Conservation (phyloP, 257 asterid species). For the Solanum sitiens region DNA sequence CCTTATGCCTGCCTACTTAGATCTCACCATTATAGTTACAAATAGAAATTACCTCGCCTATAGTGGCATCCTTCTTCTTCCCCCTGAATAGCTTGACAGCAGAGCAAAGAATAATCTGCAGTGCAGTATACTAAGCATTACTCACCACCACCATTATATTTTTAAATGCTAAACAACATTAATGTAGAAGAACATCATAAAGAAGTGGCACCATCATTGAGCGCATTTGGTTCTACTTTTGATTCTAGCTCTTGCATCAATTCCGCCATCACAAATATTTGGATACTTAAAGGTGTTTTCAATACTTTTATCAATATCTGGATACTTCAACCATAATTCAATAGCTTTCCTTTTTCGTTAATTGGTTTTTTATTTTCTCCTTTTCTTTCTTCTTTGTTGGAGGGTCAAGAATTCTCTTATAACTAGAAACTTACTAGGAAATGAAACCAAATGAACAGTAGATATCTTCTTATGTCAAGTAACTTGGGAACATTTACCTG, state of each 20-base stretch:
- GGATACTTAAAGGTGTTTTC: neutral
- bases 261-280: neutral
- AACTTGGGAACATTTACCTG: slow-evolving; percentile 37
- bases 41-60: slow-evolving; percentile 60
- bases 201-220: neutral
- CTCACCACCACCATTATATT: neutral
- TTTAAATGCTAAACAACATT: neutral
- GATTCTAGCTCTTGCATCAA: neutral
- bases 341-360: neutral
- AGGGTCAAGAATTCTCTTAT: neutral
- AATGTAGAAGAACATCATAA: neutral
- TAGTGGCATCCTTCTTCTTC: slow-evolving; percentile 74
- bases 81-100: slow-evolving; percentile 84
- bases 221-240: neutral
- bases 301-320: neutral
- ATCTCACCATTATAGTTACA: neutral
- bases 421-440: neutral
- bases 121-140: neutral
- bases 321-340: neutral
- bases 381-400: neutral
- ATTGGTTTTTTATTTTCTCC: neutral
- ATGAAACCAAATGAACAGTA: neutral
- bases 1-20: neutral
- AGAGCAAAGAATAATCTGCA: slow-evolving; percentile 88
- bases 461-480: neutral